Evolutionary conservation across 257 asterid genomes (phyloP).

Genomic region (Solanum bukasovii): DNA sequence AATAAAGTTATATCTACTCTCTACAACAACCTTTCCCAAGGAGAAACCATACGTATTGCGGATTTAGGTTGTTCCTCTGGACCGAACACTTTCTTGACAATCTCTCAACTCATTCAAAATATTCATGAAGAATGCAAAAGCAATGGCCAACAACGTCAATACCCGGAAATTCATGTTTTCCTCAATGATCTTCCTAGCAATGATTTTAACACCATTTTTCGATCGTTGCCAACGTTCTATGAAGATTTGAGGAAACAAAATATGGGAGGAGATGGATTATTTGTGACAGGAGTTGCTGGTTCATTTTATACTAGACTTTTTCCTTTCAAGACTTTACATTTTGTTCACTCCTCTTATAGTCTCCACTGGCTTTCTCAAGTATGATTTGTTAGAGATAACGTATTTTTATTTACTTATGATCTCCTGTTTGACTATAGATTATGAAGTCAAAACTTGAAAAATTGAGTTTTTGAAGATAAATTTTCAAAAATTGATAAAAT

Average conservation of each 20-base stretch:
- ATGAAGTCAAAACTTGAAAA: no score
- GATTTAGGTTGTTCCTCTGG: constrained; percentile 74
- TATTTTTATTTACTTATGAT: no score
- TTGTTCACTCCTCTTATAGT: constrained; percentile 57
- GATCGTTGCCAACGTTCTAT: constrained; percentile 17
- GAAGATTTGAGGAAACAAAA: constrained; percentile 7
- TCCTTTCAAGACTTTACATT: constrained; percentile 28
- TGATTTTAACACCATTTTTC: constrained; percentile 55
- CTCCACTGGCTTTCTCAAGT: constrained; percentile 56
- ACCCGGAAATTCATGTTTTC: constrained; percentile 26
- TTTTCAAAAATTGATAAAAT: no score
- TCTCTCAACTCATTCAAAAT: constrained; percentile 3
- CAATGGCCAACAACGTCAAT: no score
- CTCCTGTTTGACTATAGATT: no score
- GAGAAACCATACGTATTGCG: constrained; percentile 26
- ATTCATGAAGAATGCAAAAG: no score
- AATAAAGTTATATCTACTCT: constrained; percentile 12
- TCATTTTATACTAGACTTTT: constrained; percentile 33
- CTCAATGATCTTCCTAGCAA: constrained; percentile 56
- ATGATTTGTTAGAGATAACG: background rate
- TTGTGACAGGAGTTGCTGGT: constrained; percentile 39
- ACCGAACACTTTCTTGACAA: constrained; percentile 33
- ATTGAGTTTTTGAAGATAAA: no score
- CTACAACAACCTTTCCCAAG: constrained; percentile 7
- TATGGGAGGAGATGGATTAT: constrained; percentile 1